Evolutionary conservation across 768 basidiomycete genomes (phyloP), one percentile per base, ranked within the genome.

Genomic region (Lactifluus rugatus): DNA sequence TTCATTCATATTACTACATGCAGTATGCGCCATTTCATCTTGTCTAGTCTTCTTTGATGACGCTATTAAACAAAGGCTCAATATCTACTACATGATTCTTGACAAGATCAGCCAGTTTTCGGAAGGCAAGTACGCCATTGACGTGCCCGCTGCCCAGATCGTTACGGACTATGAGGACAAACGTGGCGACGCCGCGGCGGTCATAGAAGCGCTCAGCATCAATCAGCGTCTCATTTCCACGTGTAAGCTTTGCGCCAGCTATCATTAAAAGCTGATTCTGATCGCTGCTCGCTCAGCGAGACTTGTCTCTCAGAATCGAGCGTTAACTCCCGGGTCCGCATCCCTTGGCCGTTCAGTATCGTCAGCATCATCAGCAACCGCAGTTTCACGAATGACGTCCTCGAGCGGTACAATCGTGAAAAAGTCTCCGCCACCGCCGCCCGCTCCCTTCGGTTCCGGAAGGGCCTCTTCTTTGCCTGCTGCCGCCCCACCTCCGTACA

Each of bases 1-100:
- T 97, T 81, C 87, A 95, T 66, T 95, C 93, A 17, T 93, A 93
- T 78, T 99, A 88, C 77, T 99, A 95, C 71, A 97, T 99, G 93
- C 93, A 98, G 92, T 94, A 67, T 68, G 93, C 83, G 28, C 58
- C 9, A 62, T 57, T 47, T 37, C 52, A 36, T 37, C 36, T 49
- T 8, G 2, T 42, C 17, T 25, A 34, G 23, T 48, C 9, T 25
- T 21, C 17, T 34, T 42, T 49, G 21, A 39, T 50, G 23, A 42
- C 47, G 28, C 28, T 31, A 5, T 31, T 31, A 31, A 31, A 31
- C 23, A 9, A 63, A 95, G 92, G 72, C 76, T 95, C 65, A 95
- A 96, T 71, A 85, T 94, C 58, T 94, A 84, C 75, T 98, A 97
- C 72, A 76, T 96, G 56, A 82, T 97, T 69, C 78, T 96, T 58